Percentiles rank a stretch among this genome's conserved stretches.
Evolutionary conservation across 345 rosid genomes (phyloP).

Genomic region (Odontarrhena argentea): DNA sequence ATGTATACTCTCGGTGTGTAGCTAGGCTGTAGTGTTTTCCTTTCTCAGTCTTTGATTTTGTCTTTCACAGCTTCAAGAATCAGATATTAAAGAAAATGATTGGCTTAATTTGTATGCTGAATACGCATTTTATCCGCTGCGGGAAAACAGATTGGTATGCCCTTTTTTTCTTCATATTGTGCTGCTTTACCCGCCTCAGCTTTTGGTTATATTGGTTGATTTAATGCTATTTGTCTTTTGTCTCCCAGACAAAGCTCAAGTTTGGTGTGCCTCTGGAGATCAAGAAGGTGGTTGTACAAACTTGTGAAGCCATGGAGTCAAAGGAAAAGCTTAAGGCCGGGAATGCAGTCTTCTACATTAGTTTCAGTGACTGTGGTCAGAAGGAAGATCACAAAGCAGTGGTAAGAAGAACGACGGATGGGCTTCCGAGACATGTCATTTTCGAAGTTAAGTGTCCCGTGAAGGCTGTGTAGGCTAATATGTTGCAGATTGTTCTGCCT

Average conservation of each 20-base stretch:
- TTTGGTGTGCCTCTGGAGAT: not conserved
- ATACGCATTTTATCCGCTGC: not conserved
- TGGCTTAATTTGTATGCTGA: constrained; percentile 2
- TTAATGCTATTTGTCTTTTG: too few species aligned
- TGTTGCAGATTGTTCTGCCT: too few species aligned
- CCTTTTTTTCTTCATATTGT: too few species aligned
- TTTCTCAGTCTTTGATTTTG: not conserved
- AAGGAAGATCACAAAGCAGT: not conserved
- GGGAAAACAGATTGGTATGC: constrained; percentile 1
- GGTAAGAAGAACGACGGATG: not conserved
- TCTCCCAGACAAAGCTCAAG: too few species aligned
- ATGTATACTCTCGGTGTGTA: too few species aligned
- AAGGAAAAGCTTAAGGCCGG: not conserved
- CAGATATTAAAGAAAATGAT: not conserved
- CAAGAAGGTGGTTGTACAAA: not conserved
- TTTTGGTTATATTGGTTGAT: too few species aligned
- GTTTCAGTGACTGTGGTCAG: not conserved
- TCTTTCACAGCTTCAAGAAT: not conserved
- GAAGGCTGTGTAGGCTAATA: too few species aligned
- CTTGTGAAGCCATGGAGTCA: not conserved
- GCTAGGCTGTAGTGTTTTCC: too few species aligned
- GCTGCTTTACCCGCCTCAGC: too few species aligned
- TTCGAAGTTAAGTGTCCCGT: too few species aligned
- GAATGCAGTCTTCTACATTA: not conserved
- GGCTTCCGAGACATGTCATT: not conserved